Evolutionary conservation across 1,284 basidiomycete species (phyloP), one percentile per base, ranked within the genome.

Genomic region (Cryptococcus jaspeensis): DNA sequence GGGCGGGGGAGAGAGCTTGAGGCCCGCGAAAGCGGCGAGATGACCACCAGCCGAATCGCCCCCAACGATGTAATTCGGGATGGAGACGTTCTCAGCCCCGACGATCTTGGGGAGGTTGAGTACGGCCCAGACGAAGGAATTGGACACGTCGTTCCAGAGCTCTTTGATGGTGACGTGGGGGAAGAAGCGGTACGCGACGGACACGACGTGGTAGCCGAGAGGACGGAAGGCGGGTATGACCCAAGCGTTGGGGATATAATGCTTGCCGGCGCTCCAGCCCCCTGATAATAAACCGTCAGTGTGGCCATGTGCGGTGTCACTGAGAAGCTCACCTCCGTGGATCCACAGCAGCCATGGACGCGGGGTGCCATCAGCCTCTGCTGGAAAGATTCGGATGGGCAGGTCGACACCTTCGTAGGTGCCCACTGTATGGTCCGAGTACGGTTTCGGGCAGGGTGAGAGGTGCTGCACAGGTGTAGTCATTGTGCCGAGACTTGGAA

Each of bases 31-130:
- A 0, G 59, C 52, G 1, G 66, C 52, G 5, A 73, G 50, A 0
- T 61, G 58, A 5, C 66, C 72, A 25, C 72, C 72, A 2, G 71
- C 66, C 0, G 54, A 59, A 47, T 72, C 71, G 2, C 72, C 72
- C 16, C 53, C 70, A 2, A 67, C 61, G 22, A 63, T 60, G 43
- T 61, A 70, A n/a, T 52, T 42, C 1, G 55, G 45, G 13, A 67
- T 40, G 5, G 28, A 32, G 28, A 32, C 28, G 28, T 32, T 32
- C 28, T 32, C 46, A 13, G 40, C 5, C 5, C n/a, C 40, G 5
- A 69, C 23, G 1, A 63, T 46, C 1, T 22, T 5, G 0, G 57
- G 47, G 5, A 66, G 57, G 47, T 67, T 43, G 1, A 16, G 4
- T 6, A 39, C 52, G 46, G 61, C 64, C 64, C 65, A 72, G 5